phyloP scores from a whole-genome alignment of 768 basidiomycete genomes.

The Grammothele lineata region DNA sequence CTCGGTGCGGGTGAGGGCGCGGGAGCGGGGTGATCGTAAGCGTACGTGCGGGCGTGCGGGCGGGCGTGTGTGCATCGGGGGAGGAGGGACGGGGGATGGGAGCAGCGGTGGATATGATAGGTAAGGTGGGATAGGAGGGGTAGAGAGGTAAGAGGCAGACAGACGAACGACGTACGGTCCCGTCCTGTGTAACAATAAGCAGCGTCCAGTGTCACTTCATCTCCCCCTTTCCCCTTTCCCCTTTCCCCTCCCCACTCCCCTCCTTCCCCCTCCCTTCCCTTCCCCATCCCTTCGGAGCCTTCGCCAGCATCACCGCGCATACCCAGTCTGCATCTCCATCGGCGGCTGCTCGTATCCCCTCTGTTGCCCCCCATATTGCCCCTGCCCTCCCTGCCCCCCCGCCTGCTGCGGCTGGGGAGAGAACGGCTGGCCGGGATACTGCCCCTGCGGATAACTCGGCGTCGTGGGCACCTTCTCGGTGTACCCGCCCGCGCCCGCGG shows the following conservation, averaged over 20 bases:
- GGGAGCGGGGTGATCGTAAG: no score
- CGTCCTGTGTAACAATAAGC: background rate
- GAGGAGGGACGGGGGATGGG: no score
- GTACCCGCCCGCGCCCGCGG: conserved; percentile 15
- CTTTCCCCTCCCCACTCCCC: no score
- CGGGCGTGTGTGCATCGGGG: no score
- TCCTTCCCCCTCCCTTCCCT: no score
- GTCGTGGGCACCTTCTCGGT: conserved; percentile 23
- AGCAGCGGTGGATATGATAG: no score
- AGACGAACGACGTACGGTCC: background rate
- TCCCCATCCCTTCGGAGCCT: background rate
- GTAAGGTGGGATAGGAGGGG: no score
- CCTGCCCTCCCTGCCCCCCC: no score
- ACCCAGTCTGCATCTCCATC: conserved; percentile 30
- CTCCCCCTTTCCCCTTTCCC: no score
- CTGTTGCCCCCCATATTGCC: no score
- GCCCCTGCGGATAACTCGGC: conserved; percentile 17
- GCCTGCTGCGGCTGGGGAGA: conserved; percentile 6
- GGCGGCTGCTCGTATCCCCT: conserved; percentile 21
- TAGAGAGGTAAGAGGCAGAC: background rate
- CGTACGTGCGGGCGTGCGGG: no score
- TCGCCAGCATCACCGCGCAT: conserved; percentile 16
- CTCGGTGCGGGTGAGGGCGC: no score
- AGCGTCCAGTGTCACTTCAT: background rate
- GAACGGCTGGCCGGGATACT: conserved; percentile 6